A percentile compares a stretch with the other conserved stretches of the same genome.
These are phyloP conservation scores for Nakazawaea ernobii DNA, from an alignment of 805 yeast genomes.

Conservation along the genomic window DNA sequence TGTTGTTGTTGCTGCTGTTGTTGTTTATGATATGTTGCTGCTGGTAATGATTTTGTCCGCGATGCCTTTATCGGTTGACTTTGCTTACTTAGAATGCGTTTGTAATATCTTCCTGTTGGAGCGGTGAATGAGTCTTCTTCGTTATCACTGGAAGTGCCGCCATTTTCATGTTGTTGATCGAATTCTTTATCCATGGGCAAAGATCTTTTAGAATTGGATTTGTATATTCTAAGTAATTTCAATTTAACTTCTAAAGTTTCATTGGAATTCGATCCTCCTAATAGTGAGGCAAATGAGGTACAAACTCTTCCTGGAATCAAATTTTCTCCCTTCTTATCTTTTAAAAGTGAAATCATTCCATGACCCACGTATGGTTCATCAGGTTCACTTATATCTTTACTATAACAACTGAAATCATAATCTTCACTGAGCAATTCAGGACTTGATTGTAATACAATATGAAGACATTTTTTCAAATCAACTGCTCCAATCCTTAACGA, in stretches of 20 bases:
- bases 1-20: not conserved
- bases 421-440: constrained; percentile 37
- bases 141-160: constrained; percentile 3
- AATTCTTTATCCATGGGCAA: not conserved
- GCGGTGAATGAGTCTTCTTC: constrained; percentile 6
- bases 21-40: not conserved
- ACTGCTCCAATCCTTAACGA: constrained; percentile 35
- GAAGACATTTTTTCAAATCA: constrained; percentile 39
- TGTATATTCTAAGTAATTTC: constrained; percentile 28
- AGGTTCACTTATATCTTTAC: constrained; percentile 45
- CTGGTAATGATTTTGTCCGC: constrained; percentile 10
- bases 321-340: constrained; percentile 20
- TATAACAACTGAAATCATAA: constrained; percentile 38
- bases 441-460: constrained; percentile 37
- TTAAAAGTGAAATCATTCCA: constrained; percentile 32
- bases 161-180: constrained; percentile 5
- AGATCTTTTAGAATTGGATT: not conserved
- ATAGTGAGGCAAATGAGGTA: constrained; percentile 39
- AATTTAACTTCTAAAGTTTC: constrained; percentile 55
- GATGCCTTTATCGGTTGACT: constrained; percentile 3
- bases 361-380: constrained; percentile 46
- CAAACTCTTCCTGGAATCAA: constrained; percentile 54
- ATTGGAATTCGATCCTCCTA: constrained; percentile 31
- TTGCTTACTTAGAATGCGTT: not conserved
- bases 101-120: constrained; percentile 9